phyloP scores from a whole-genome alignment of 2,329 filamentous ascomycete species.

The Neodidymelliopsis sp. region DNA sequence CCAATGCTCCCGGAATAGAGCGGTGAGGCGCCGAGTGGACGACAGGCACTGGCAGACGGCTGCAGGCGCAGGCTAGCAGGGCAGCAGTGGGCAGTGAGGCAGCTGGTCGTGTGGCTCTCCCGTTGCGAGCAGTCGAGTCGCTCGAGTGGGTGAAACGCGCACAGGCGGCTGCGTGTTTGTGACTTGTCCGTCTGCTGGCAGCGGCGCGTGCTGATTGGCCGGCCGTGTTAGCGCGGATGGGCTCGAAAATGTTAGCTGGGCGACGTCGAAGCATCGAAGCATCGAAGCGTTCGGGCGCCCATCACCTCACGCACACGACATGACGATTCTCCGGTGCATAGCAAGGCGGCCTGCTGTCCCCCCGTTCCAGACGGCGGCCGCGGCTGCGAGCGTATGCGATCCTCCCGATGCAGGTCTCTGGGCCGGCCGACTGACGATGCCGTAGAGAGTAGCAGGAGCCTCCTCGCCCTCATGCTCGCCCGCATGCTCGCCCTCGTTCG shows the following conservation, averaged over 20 bases:
- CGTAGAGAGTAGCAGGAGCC: slow-evolving; percentile 36
- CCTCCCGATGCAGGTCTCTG: slow-evolving; percentile 12
- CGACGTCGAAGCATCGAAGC: slow-evolving; percentile 7
- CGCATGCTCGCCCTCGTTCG: slow-evolving; percentile 20
- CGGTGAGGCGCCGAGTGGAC: slow-evolving; percentile 44
- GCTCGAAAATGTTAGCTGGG: slow-evolving; percentile 17
- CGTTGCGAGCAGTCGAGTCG: slow-evolving; percentile 26
- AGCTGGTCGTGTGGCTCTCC: slow-evolving; percentile 42
- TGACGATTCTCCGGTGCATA: slow-evolving; percentile 46
- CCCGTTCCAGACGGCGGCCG: slow-evolving; percentile 30
- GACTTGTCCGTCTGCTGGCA: slow-evolving; percentile 18
- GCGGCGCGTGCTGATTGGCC: slow-evolving; percentile 43
- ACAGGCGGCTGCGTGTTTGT: slow-evolving; percentile 42
- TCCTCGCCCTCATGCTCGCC: too few relatives aligned
- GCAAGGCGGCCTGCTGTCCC: slow-evolving; percentile 35
- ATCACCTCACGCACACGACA: slow-evolving; percentile 20
- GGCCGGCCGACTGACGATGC: slow-evolving; percentile 33
- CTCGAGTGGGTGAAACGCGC: slow-evolving; percentile 40
- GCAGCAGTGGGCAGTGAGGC: slow-evolving; percentile 39
- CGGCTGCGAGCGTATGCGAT: slow-evolving; percentile 33
- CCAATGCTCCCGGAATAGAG: slow-evolving; percentile 31
- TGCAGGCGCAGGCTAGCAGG: slow-evolving; percentile 23
- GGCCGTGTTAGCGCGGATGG: slow-evolving; percentile 9
- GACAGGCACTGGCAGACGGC: slow-evolving; percentile 31
- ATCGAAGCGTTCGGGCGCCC: too few relatives aligned